Base-by-base conservation (phyloP, 1,284 basidiomycete genomes). In the Prillingera fragicola region DNA sequence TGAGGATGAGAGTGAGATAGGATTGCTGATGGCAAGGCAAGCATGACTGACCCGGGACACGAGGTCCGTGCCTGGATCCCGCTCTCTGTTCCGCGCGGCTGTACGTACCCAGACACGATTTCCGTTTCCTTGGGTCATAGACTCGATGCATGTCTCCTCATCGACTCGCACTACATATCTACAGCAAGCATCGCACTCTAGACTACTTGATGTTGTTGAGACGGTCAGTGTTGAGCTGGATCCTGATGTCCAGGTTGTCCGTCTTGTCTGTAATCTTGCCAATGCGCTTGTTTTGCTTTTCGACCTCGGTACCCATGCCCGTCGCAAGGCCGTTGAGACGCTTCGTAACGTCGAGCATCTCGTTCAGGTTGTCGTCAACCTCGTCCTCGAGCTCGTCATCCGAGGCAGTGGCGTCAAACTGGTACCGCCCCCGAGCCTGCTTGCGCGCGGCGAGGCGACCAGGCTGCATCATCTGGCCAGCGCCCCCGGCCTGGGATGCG, bases 341-440 rank as follows among this genome's bases (percentile, higher is more conserved):
- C 70, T 83, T 85, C 4, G 87, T 82, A 38, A 87, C 79, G 45
- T 83, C 83, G 33, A 80, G 75, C 49, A 95, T 88, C 71, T 96
- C 90, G 67, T 90, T 82, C 38, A 99, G 73, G 68, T 98, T 97
- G 54, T 82, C 80, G 60, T 97, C 94, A 19, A 97, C 66, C 67
- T 92, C 78, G 51, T 79, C 75, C 57, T 81, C 79, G 37, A 80
- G 63, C 72, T 96, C 91, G 62, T 98, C 92, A 63, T 99, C 95
- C n/a, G 86, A 90, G 14, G 80, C 87, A 27, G 83, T 87, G n/a
- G 83, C 83, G 57, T 98, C 94, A 60, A 97, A 97, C 70, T 97
- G 92, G 69, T 83, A 98, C 22, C 87, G 79, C n/a, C n/a, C n/a
- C n/a, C n/a, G n/a, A n/a, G n/a, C n/a, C n/a, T n/a, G n/a, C 62